A percentile compares a stretch with the other conserved stretches of the same genome.
phyloP scores from a whole-genome alignment of 495 filamentous ascomycete genomes.

The Penicillium herquei region DNA sequence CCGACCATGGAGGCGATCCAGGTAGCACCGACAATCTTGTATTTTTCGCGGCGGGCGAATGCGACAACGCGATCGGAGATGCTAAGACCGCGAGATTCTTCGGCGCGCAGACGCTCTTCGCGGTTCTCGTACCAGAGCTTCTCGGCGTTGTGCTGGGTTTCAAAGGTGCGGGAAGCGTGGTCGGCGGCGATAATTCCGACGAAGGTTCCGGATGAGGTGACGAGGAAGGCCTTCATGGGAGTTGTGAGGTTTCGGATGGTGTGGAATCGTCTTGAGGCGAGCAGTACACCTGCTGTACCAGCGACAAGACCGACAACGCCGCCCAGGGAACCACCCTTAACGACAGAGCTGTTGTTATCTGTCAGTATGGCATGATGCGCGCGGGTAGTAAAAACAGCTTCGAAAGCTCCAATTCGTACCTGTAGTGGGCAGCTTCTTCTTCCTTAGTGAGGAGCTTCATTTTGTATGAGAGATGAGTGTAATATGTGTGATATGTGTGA shows the following conservation, averaged over 20 bases:
- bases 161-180: slow-evolving; percentile 70
- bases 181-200: slow-evolving; percentile 83
- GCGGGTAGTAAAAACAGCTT: background rate
- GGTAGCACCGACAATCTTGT: slow-evolving; percentile 78
- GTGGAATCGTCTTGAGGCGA: slow-evolving; percentile 61
- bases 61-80: slow-evolving; percentile 53
- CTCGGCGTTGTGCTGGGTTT: slow-evolving; percentile 63
- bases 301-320: slow-evolving; percentile 60
- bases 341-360: slow-evolving; percentile 52
- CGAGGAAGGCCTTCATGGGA: slow-evolving; percentile 86
- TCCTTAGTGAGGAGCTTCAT: slow-evolving; percentile 97
- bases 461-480: slow-evolving; percentile 21
- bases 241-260: slow-evolving; percentile 77
- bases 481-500: background rate
- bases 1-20: slow-evolving; percentile 84
- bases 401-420: slow-evolving; percentile 34
- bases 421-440: slow-evolving; percentile 72
- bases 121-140: slow-evolving; percentile 64
- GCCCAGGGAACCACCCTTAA: slow-evolving; percentile 77
- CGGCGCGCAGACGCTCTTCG: slow-evolving; percentile 49
- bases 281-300: slow-evolving; percentile 62
- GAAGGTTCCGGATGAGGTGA: slow-evolving; percentile 81
- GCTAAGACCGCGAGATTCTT: slow-evolving; percentile 49
- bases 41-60: slow-evolving; percentile 77
- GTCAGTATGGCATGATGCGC: slow-evolving; percentile 22